Conservation (phyloP, 106 monocot species). For the Apostasia ramifera region DNA sequence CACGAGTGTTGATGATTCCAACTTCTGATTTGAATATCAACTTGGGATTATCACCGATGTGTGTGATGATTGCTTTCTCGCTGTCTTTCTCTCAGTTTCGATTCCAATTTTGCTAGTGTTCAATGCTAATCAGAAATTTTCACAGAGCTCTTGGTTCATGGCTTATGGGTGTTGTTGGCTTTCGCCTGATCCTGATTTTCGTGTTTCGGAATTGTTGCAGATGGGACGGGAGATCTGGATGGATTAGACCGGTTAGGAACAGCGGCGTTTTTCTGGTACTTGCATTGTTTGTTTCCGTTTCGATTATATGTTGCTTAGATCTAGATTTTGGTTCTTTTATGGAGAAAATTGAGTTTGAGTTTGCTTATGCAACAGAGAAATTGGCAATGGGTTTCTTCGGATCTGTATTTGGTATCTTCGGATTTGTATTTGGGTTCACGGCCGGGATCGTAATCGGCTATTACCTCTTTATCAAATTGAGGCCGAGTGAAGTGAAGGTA, state of each 20-base stretch:
- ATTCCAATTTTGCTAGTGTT: background rate
- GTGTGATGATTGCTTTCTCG: background rate
- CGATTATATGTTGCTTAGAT: slow-evolving; percentile 1
- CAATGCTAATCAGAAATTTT: background rate
- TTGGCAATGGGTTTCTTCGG: slow-evolving; percentile 44
- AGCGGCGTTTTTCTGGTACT: background rate
- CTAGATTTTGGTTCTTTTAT: background rate
- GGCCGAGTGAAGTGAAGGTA: slow-evolving; percentile 65
- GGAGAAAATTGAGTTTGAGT: background rate
- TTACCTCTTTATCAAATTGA: slow-evolving; percentile 68
- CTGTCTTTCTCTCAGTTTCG: background rate
- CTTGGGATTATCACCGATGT: background rate
- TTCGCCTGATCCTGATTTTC: background rate
- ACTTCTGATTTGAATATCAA: background rate
- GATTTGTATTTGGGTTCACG: slow-evolving; percentile 47
- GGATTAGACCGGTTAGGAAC: slow-evolving; percentile 1
- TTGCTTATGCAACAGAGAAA: background rate
- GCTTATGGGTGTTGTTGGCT: background rate
- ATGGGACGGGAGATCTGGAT: background rate
- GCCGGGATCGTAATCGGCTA: slow-evolving; percentile 55
- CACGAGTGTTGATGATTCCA: background rate
- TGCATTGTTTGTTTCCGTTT: background rate
- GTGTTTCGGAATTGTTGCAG: background rate
- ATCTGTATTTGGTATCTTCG: slow-evolving; percentile 40
- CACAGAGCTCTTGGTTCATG: background rate